Conservation (phyloP, 2,329 filamentous ascomycete genomes). For the Pleurostoma richardsiae region DNA sequence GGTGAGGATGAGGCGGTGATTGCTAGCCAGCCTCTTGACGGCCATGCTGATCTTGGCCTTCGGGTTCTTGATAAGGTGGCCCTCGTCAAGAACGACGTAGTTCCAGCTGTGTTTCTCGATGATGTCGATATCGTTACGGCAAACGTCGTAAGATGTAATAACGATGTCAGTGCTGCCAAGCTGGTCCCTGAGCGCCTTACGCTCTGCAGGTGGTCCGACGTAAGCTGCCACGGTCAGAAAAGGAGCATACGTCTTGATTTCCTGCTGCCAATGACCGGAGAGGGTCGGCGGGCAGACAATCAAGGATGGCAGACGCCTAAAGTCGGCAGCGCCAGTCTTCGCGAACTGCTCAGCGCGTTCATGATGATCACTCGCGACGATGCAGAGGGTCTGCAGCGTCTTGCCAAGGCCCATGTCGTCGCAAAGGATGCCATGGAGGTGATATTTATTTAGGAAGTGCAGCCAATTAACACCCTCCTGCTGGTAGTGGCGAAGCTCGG, state of each 20-base stretch:
- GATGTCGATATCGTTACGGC: slow-evolving; percentile 87
- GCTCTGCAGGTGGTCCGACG: slow-evolving; percentile 80
- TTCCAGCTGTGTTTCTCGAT: slow-evolving; percentile 87
- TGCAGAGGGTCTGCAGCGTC: slow-evolving; percentile 94
- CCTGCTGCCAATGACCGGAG: slow-evolving; percentile 97
- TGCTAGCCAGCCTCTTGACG: slow-evolving; percentile 83
- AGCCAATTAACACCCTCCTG: slow-evolving; percentile 99
- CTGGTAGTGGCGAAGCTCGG: slow-evolving; percentile 92
- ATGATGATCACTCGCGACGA: slow-evolving; percentile 96
- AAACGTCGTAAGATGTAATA: slow-evolving; percentile 97
- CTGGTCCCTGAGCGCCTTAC: slow-evolving; percentile 62
- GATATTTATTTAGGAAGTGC: slow-evolving; percentile 95
- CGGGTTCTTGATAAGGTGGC: slow-evolving; percentile 97
- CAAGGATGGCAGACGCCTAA: slow-evolving; percentile 76
- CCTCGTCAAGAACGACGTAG: slow-evolving; percentile 94
- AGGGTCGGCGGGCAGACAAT: slow-evolving; percentile 95
- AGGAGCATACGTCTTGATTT: slow-evolving; percentile 91
- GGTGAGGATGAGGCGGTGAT: slow-evolving; percentile 92
- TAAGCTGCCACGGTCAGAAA: slow-evolving; percentile 89
- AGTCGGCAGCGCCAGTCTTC: slow-evolving; percentile 74
- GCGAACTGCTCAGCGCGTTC: slow-evolving; percentile 85
- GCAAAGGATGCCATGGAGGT: slow-evolving; percentile 95
- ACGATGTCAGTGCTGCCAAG: slow-evolving; percentile 84
- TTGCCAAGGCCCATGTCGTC: slow-evolving; percentile 99
- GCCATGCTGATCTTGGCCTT: slow-evolving; percentile 93